Evolutionary conservation across 2,329 filamentous ascomycete genomes (phyloP).

Genomic region (Neonectria faginata): DNA sequence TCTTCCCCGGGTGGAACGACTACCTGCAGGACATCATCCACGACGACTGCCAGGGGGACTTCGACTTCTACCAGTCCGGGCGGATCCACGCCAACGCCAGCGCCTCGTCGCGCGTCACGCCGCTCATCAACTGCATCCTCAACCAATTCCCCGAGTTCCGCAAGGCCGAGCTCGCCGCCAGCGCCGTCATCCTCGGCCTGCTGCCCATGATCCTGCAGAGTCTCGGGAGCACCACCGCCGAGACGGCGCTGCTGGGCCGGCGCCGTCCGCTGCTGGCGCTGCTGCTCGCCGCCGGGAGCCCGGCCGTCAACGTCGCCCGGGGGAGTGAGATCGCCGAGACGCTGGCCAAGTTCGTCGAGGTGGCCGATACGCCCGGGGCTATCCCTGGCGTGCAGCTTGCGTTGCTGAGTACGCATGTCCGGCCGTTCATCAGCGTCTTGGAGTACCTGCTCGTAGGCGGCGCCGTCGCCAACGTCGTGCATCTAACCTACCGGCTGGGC

Average conservation of each 20-base stretch:
- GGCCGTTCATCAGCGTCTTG: slow-evolving; percentile 9
- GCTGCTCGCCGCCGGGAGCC: slow-evolving; percentile 33
- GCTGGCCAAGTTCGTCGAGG: slow-evolving; percentile 7
- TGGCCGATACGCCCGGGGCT: not conserved
- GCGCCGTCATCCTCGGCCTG: slow-evolving; percentile 39
- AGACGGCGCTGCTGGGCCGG: slow-evolving; percentile 37
- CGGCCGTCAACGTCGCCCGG: slow-evolving; percentile 10
- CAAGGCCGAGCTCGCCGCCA: slow-evolving; percentile 41
- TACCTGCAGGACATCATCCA: slow-evolving; percentile 18
- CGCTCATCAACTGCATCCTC: slow-evolving; percentile 37
- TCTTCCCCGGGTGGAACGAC: slow-evolving; percentile 35
- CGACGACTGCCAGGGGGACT: slow-evolving; percentile 5
- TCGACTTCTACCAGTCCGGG: slow-evolving; percentile 16
- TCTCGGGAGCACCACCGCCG: slow-evolving; percentile 34
- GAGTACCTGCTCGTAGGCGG: slow-evolving; percentile 40
- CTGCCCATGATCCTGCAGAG: slow-evolving; percentile 34
- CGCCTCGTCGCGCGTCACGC: slow-evolving; percentile 9
- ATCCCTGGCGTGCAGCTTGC: not conserved
- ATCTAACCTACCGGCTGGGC: slow-evolving; percentile 44
- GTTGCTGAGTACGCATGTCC: not conserved
- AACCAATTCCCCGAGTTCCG: slow-evolving; percentile 35
- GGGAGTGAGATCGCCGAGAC: slow-evolving; percentile 11
- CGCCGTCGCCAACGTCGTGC: slow-evolving; percentile 43
- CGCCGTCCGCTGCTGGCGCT: slow-evolving; percentile 36
- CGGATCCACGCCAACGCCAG: not conserved